phyloP scores from a whole-genome alignment of 257 asterid genomes.

The Solanum ahanhuiri region DNA sequence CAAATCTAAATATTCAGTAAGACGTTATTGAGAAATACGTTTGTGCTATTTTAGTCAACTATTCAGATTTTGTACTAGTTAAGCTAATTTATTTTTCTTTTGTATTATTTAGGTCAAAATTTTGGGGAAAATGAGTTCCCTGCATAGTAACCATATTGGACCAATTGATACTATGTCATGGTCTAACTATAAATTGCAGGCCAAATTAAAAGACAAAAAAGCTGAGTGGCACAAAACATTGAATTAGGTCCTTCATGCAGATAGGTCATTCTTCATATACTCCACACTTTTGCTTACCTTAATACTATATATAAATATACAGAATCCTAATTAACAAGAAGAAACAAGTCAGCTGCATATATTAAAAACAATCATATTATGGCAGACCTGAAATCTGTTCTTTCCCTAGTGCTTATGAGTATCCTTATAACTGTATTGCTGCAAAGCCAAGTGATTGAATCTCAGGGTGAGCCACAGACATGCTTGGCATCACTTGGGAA shows the following conservation, averaged over 20 bases:
- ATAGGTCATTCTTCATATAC: neutral
- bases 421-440: neutral
- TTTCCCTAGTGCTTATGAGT: neutral
- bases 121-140: neutral
- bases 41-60: neutral
- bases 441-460: neutral
- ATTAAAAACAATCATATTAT: neutral
- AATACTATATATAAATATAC: neutral
- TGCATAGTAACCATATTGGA: neutral
- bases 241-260: neutral
- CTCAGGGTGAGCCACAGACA: slow-evolving; percentile 18
- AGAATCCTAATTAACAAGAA: neutral
- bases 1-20: neutral
- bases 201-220: neutral
- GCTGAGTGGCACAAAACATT: neutral
- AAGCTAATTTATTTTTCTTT: neutral
- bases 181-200: neutral
- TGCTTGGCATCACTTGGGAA: slow-evolving; percentile 20
- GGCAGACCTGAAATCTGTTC: neutral
- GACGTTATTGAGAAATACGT: too few relatives aligned
- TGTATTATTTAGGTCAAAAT: neutral
- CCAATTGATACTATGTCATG: neutral
- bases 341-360: neutral
- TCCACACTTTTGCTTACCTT: neutral
- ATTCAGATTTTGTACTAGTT: neutral